Evolutionary conservation across 2,329 filamentous ascomycete genomes (phyloP).

Genomic region (Penicillium sp.): DNA sequence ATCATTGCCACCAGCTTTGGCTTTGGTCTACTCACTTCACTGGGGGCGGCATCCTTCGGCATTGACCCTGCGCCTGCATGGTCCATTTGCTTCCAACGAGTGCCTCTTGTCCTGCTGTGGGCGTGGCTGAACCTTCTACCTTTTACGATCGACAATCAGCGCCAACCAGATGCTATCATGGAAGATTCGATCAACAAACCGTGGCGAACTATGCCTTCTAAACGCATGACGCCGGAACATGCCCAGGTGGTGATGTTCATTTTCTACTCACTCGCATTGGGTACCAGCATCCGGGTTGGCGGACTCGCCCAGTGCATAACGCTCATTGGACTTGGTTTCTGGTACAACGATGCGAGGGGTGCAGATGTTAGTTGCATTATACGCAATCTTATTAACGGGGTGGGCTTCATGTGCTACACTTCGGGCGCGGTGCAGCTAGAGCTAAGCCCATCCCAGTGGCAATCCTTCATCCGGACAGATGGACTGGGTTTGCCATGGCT

Average conservation of each 20-base stretch:
- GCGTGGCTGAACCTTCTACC: conserved; percentile 11
- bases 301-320: conserved; percentile 10
- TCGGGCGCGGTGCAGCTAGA: conserved; percentile 8
- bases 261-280: background rate
- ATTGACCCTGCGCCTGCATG: conserved; percentile 2
- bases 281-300: conserved; percentile 1
- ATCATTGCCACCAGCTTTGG: conserved; percentile 9
- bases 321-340: conserved; percentile 8
- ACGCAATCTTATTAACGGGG: conserved; percentile 18
- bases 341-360: conserved; percentile 16
- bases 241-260: conserved; percentile 10
- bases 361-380: conserved; percentile 9
- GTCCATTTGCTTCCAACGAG: conserved; percentile 4
- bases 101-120: conserved; percentile 5
- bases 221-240: conserved; percentile 5
- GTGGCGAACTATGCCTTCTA: conserved; percentile 12
- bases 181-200: conserved; percentile 19
- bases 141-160: conserved; percentile 18
- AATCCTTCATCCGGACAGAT: background rate
- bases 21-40: background rate
- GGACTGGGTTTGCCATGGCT: conserved; percentile 11
- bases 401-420: conserved; percentile 15
- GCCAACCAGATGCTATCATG: conserved; percentile 11
- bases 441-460: conserved; percentile 1
- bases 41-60: conserved; percentile 1